A percentile compares a stretch with the other conserved stretches of the same genome.
Conservation (phyloP, 2,329 filamentous ascomycete genomes). For the Beauveria sp. region DNA sequence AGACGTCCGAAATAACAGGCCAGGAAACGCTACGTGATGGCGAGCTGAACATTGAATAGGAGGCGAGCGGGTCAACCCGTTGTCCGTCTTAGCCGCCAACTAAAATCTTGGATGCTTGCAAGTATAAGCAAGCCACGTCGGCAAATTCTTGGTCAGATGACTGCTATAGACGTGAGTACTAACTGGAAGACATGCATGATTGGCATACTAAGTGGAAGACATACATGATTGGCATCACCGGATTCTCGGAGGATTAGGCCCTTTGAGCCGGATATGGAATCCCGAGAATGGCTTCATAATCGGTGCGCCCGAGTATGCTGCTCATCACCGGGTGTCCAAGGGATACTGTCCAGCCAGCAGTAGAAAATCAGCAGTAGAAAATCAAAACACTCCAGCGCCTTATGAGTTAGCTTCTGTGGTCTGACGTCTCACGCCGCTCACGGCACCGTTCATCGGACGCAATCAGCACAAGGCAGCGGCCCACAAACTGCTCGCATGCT, state of each 20-base stretch:
- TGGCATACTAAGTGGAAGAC: too few species aligned
- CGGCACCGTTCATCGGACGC: not conserved
- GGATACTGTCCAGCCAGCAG: not conserved
- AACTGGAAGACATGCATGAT: not conserved
- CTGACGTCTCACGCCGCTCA: not conserved
- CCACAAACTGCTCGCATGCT: not conserved
- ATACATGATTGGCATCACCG: not conserved
- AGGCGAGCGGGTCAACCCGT: not conserved
- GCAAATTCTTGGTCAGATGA: not conserved
- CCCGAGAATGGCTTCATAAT: not conserved
- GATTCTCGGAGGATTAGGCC: not conserved
- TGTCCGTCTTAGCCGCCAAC: not conserved
- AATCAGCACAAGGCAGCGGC: not conserved
- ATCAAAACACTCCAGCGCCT: too few species aligned
- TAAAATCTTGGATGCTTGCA: not conserved
- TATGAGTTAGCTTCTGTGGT: not conserved
- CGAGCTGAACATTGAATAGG: not conserved
- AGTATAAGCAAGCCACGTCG: not conserved
- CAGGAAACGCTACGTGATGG: not conserved
- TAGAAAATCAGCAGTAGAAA: too few species aligned
- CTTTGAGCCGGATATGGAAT: not conserved
- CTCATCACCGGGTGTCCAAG: not conserved
- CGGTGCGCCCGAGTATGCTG: not conserved
- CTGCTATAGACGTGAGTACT: not conserved
- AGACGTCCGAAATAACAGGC: not conserved